Percentiles rank a stretch among this genome's conserved stretches.
phyloP scores from a whole-genome alignment of 441 rosid species.

The Populus hybrid region DNA sequence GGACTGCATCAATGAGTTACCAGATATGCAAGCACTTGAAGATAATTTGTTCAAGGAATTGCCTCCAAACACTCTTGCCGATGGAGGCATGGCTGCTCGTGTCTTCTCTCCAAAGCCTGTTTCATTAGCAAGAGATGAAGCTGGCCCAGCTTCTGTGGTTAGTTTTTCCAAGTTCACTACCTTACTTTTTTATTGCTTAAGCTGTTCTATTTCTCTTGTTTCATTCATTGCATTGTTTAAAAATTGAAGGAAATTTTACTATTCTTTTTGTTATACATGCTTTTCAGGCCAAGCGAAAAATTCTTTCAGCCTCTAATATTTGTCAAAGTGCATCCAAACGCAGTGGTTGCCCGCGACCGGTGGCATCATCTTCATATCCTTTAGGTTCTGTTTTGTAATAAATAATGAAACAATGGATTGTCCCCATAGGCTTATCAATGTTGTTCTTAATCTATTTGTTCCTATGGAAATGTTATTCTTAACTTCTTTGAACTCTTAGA shows the following conservation, averaged over 20 bases:
- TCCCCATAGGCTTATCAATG: constrained; percentile 2
- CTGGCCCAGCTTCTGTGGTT: constrained; percentile 44
- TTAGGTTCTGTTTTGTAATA: constrained; percentile 18
- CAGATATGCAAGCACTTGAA: constrained; percentile 40
- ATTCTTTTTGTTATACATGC: constrained; percentile 23
- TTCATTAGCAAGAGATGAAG: constrained; percentile 34
- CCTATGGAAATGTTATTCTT: constrained; percentile 47
- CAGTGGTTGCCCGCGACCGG: constrained; percentile 58
- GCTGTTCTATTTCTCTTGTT: constrained; percentile 11
- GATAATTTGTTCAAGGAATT: constrained; percentile 47
- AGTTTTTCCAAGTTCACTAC: constrained; percentile 27
- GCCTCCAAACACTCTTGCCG: constrained; percentile 35
- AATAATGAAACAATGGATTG: constrained; percentile 5
- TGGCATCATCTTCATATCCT: constrained; percentile 86
- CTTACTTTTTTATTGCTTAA: neutral
- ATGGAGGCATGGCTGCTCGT: constrained; percentile 32
- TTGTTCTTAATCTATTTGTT: constrained; percentile 9
- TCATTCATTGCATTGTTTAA: neutral
- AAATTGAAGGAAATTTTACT: constrained; percentile 11
- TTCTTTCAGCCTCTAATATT: constrained; percentile 45
- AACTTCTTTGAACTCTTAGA: constrained; percentile 62
- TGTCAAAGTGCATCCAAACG: constrained; percentile 69
- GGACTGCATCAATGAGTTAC: constrained; percentile 33
- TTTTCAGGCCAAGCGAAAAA: constrained; percentile 59
- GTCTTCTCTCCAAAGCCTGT: constrained; percentile 31